Evolutionary conservation across 495 filamentous ascomycete species (phyloP).

Genomic region (Talaromyces adpressus): DNA sequence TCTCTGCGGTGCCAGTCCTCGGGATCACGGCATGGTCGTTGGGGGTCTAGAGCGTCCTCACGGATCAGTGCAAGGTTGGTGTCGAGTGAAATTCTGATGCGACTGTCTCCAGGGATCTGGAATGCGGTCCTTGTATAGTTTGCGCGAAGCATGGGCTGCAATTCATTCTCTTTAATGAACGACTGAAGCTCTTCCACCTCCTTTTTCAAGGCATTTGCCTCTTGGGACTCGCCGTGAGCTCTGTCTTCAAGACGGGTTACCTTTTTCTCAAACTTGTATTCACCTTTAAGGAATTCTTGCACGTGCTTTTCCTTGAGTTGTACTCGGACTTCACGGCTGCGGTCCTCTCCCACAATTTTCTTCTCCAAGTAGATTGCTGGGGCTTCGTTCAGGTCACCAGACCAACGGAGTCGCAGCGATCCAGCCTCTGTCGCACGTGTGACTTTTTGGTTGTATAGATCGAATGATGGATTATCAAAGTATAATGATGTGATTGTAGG

Average conservation of each 20-base stretch:
- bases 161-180: constrained; percentile 67
- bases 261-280: constrained; percentile 89
- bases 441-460: constrained; percentile 80
- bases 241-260: constrained; percentile 73
- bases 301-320: constrained; percentile 91
- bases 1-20: constrained; percentile 86
- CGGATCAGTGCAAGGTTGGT: constrained; percentile 88
- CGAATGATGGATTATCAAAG: constrained; percentile 82
- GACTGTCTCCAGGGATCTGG: constrained; percentile 89
- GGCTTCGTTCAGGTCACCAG: constrained; percentile 69
- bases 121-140: constrained; percentile 94
- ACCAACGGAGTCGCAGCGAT: constrained; percentile 86
- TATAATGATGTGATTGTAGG: constrained; percentile 93
- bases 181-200: constrained; percentile 72
- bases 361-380: constrained; percentile 81
- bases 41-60: constrained; percentile 77
- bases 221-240: constrained; percentile 52
- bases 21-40: constrained; percentile 81
- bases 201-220: constrained; percentile 50
- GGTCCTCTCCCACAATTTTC: constrained; percentile 71
- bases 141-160: constrained; percentile 81
- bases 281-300: constrained; percentile 75
- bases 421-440: constrained; percentile 67
- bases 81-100: constrained; percentile 86
- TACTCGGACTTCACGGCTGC: constrained; percentile 69